Evolutionary conservation across 2,329 filamentous ascomycete species (phyloP).

Genomic region (Ascochyta koolunga): DNA sequence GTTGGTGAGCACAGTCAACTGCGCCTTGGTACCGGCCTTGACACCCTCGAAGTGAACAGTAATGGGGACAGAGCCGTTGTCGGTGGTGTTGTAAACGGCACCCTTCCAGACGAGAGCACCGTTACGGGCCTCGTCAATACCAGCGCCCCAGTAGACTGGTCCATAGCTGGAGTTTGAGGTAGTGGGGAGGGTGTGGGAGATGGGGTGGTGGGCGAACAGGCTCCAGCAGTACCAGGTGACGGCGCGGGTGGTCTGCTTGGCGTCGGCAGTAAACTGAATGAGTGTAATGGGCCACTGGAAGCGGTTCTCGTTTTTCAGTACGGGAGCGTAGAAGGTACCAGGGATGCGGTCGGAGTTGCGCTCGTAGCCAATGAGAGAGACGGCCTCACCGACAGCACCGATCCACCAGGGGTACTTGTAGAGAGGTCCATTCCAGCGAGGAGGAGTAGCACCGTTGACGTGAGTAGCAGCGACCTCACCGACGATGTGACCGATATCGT

Average conservation of each 20-base stretch:
- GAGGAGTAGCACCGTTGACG: constrained; percentile 33
- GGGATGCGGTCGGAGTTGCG: constrained; percentile 66
- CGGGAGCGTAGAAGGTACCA: constrained; percentile 51
- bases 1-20: constrained; percentile 54
- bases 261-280: constrained; percentile 50
- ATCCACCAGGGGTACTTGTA: constrained; percentile 51
- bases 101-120: constrained; percentile 52
- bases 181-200: constrained; percentile 54
- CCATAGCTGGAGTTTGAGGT: constrained; percentile 46
- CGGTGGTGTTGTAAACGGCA: constrained; percentile 57
- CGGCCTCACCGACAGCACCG: constrained; percentile 67
- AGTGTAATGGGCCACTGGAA: constrained; percentile 48
- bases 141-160: constrained; percentile 56
- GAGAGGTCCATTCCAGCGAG: constrained; percentile 34
- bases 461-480: constrained; percentile 46
- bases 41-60: constrained; percentile 40
- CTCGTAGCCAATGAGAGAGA: constrained; percentile 70
- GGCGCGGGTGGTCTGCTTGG: constrained; percentile 36
- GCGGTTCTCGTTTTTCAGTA: constrained; percentile 44
- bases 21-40: constrained; percentile 31
- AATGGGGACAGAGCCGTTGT: constrained; percentile 27
- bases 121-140: constrained; percentile 40
- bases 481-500: constrained; percentile 43
- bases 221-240: constrained; percentile 46
- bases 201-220: constrained; percentile 51